Base-by-base conservation (phyloP, 2,329 filamentous ascomycete species). In the Fusarium dimerum region DNA sequence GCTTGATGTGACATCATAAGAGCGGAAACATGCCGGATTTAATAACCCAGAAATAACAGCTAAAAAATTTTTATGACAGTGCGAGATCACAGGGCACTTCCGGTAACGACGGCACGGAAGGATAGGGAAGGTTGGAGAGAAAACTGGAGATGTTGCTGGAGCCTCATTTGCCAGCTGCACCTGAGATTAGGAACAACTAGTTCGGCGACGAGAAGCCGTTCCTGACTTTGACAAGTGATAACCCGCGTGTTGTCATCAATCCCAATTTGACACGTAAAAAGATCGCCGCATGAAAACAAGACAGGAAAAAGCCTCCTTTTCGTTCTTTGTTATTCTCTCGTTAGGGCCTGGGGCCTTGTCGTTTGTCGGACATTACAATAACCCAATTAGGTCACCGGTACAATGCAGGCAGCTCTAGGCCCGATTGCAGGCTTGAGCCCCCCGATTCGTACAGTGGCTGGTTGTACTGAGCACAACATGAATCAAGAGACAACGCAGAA, bases 81-180 rank as follows among this genome's bases (percentile, higher is more conserved):
- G 38, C 47, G 47, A 46, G 42, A 50, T 36, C 16, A 45, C 45
- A 32, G 16, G 43, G 49, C 40, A 51, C 7, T 48, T 50, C 49
- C 63, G 63, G 63, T 57, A 65, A 51, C 56, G 63, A 63, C 63
- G 63, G 63, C 63, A 65, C 63, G 59, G 54, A 61, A 47, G 65
- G 54, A 64, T 62, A 60, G 55, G 20, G 20, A 26, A 26, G 50
- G 59, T 39, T 17, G 30, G 59, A 43, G 45, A 36, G 11, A 36
- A 36, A 15, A 15, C 10, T 11, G 48, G 51, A 59, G 46, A 40
- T 48, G 43, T 42, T 26, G 43, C 26, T 50, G 61, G 62, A 65
- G 55, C 54, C 62, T 64, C 62, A 64, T 62, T 62, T 60, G 51
- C 58, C 44, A 32, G 42, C 41, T 51, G 50, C 52, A 55, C 41